These are phyloP conservation scores for Aegilops tauschii DNA, from an alignment of 176 grass and related monocot species.

Conservation along the genomic window DNA sequence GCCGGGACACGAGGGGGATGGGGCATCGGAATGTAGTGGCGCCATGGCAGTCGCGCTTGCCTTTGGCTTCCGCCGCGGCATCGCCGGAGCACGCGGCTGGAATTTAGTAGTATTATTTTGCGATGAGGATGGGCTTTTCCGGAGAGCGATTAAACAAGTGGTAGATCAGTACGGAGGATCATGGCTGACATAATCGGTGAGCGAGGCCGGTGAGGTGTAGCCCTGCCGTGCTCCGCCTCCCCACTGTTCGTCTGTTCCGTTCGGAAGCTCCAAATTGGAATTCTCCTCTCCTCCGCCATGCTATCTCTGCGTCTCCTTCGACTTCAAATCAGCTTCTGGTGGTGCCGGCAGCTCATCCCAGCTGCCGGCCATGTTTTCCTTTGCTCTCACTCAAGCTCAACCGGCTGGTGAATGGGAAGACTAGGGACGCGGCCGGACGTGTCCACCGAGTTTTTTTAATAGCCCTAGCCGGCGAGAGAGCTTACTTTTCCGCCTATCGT, in stretches of 20 bases:
- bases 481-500: too few species aligned
- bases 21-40: too few species aligned
- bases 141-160: not conserved
- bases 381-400: too few species aligned
- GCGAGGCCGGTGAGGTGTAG: not conserved
- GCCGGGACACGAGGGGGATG: too few species aligned
- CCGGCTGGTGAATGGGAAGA: too few species aligned
- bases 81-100: not conserved
- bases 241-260: not conserved
- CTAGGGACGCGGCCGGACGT: too few species aligned
- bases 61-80: not conserved
- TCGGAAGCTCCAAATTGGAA: not conserved
- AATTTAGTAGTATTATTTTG: too few species aligned
- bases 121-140: not conserved
- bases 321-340: too few species aligned
- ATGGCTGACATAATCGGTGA: not conserved
- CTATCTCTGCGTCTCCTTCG: not conserved
- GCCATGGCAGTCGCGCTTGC: not conserved
- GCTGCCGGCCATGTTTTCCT: too few species aligned
- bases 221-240: not conserved
- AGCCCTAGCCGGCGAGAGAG: too few species aligned
- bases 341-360: too few species aligned
- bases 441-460: too few species aligned
- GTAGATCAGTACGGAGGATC: not conserved
- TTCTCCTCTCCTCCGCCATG: not conserved